phyloP scores from a whole-genome alignment of 352 stramenopile species.

The Globisporangium camurandrum region DNA sequence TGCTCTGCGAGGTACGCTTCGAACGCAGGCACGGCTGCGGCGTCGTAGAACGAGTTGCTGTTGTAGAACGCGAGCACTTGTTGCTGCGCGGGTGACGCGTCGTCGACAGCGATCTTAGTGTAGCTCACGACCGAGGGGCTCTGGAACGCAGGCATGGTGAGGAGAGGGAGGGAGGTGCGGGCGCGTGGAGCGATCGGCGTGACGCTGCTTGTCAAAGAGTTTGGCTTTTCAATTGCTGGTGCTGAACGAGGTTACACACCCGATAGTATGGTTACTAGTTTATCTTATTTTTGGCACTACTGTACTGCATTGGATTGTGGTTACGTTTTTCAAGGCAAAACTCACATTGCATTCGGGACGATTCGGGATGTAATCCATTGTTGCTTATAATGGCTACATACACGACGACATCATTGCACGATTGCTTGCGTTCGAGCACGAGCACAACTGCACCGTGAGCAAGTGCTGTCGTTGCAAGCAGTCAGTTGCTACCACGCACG shows the following conservation, averaged over 20 bases:
- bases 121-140: constrained; percentile 63
- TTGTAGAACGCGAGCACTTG: constrained; percentile 42
- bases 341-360: no score
- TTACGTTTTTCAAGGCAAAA: no score
- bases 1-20: constrained; percentile 76
- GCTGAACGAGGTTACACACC: background rate
- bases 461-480: no score
- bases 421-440: no score
- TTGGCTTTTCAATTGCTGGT: constrained; percentile 5
- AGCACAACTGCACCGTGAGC: no score
- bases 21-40: constrained; percentile 35
- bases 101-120: constrained; percentile 27
- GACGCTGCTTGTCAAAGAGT: background rate
- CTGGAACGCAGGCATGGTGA: constrained; percentile 54
- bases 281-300: no score
- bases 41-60: constrained; percentile 39
- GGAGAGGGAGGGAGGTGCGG: background rate
- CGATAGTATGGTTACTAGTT: no score
- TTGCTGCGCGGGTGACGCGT: constrained; percentile 42
- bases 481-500: no score
- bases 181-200: background rate
- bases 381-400: no score
- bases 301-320: no score
- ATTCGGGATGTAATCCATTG: no score
- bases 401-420: no score